Base-by-base conservation (phyloP, 768 basidiomycete genomes). In the Kwoniella mangroviensis region DNA sequence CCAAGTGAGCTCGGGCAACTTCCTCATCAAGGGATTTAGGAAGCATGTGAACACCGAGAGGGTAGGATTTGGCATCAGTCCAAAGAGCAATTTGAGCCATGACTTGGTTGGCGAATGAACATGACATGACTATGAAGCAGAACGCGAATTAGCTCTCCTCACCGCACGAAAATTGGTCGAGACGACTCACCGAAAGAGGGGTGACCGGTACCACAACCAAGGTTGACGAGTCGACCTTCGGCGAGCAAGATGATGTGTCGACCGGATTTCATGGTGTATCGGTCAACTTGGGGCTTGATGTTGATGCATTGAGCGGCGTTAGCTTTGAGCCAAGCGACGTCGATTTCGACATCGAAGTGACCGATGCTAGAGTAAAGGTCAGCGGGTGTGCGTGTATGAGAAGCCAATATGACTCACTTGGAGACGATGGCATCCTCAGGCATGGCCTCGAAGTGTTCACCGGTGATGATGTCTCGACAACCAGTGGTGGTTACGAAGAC, bases 21-120 rank as follows among this genome's bases (percentile, higher is more conserved):
- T 98, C 95, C 87, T 99, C 97, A 79, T 99, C 97, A 75, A 99
- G 91, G 71, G 93, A 90, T 88, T 99, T 99, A 74, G 96, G 97
- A 60, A 99, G 88, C 86, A 98, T 95, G 88, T 99, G 96, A 40
- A 98, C 96, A 72, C 97, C 97, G 77, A 98, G 88, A 60, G 92
- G 91, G 89, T 98, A 98, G 82, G 91, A 90, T 84, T 90, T 90
- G 42, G 91, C 89, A 74, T 89, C 92, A 54, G 92, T 95, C 94
- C 94, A 99, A 83, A 99, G 90, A 24, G 94, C 95, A 81, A 99
- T 98, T 86, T 97, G 95, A 40, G 96, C 96, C 79, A 99, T 88
- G 72, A 94, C 92, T 85, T 99, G 97, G 88, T 99, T 99, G 83
- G 93, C 86, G 87, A 99, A 99, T 53, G 97, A 99, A 88, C 95